These are phyloP conservation scores for Iberis pinnata DNA, from an alignment of 345 rosid species.

Conservation along the genomic window DNA sequence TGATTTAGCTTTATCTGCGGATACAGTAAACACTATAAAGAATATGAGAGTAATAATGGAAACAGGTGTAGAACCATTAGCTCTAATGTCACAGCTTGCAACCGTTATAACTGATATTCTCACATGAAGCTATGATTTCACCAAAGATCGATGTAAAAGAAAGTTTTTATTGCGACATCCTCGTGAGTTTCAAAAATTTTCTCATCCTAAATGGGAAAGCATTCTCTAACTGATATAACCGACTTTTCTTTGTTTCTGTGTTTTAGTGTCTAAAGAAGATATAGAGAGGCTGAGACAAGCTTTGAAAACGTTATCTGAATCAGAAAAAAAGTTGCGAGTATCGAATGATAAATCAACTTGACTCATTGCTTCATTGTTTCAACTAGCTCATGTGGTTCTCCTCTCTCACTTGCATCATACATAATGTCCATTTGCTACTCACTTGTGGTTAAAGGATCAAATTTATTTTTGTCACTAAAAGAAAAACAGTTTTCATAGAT, in stretches of 20 bases:
- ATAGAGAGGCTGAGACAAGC: slow-evolving; percentile 98
- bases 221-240: too few species aligned
- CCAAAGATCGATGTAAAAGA: slow-evolving; percentile 63
- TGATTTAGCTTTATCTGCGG: slow-evolving; percentile 97
- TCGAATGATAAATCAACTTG: slow-evolving; percentile 89
- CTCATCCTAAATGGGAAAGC: too few species aligned
- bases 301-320: slow-evolving; percentile 84
- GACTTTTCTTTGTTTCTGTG: neutral
- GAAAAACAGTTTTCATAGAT: too few species aligned
- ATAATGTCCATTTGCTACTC: too few species aligned
- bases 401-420: too few species aligned
- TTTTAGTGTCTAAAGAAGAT: slow-evolving; percentile 82
- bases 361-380: slow-evolving; percentile 97
- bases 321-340: slow-evolving; percentile 88
- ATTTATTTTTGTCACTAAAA: too few species aligned
- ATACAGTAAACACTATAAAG: slow-evolving; percentile 96
- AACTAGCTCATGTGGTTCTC: slow-evolving; percentile 97
- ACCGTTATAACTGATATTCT: slow-evolving; percentile 93
- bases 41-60: slow-evolving; percentile 89
- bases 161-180: slow-evolving; percentile 78
- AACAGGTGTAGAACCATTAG: slow-evolving; percentile 89
- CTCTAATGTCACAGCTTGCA: slow-evolving; percentile 99
- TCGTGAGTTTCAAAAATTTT: slow-evolving; percentile 44
- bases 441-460: too few species aligned
- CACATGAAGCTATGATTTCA: slow-evolving; percentile 83